Evolutionary conservation across 169 alveolate species (phyloP), one percentile per base, ranked within the genome.

Genomic region (Neospora caninum): DNA sequence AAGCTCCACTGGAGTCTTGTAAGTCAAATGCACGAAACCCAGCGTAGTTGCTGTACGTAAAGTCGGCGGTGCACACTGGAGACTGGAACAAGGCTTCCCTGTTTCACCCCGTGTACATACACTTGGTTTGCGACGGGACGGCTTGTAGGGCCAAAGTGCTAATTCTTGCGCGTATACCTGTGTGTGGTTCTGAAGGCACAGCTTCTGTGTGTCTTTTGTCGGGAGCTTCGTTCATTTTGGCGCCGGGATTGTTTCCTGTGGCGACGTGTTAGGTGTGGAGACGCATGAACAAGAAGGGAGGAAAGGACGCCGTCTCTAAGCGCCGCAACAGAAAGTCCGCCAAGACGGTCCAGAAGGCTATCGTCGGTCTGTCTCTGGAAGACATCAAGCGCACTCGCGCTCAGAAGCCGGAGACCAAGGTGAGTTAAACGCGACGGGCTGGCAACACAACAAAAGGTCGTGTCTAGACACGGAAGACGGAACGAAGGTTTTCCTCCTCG

Each of bases 1-100:
- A 98, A 99, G 97, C 97, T 99, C 88, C 98, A 98, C 95, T 99
- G 99, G 99, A 98, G 99, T 91, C 98, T 88, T 53, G 96, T 96
- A 92, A 97, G 96, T 27, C 36, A 6, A 4, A 54, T 67, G 39
- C 9, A 13, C 4, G 58, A 49, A 49, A 49, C 13, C 22, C 58
- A 49, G 58, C 58, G 22, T 49, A 4, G 31, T 27, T 87, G 92
- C 80, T 34, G 18, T 58, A 13, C 2, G 83, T 0, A 27, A 34
- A n/a, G n/a, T 49, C 58, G 22, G 58, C 58, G 58, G 4, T 7
- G 22, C 58, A 49, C 58, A 13, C 58, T 49, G 58, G 22, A 13
- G 13, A 13, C 58, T 49, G 58, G 58, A 49, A 49, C 27, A 16
- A 0, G 34, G 42, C 38, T 16, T 16, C 18, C 36, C 42, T 27